These are phyloP conservation scores for Schizochytrium sp. DNA, from an alignment of 108 stramenopile species.

Conservation along the genomic window DNA sequence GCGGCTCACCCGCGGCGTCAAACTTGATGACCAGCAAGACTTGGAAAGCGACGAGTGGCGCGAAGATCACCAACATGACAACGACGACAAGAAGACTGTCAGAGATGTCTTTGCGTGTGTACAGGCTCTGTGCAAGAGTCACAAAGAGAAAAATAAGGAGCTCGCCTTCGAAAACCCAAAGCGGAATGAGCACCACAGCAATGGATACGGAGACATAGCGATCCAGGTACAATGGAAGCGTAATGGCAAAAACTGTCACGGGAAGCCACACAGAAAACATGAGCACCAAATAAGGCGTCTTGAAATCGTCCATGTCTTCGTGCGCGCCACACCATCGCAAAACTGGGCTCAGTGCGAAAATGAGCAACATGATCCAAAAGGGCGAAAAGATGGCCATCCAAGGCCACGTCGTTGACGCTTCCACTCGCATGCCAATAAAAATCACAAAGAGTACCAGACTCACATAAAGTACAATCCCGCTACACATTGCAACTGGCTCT, in stretches of 20 bases:
- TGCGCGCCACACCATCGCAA: not conserved
- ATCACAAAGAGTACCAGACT: not conserved
- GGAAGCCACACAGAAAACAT: not conserved
- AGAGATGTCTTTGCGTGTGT: not conserved
- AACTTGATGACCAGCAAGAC: conserved; percentile 5
- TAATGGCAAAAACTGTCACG: not conserved
- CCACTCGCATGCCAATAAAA: not conserved
- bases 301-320: not conserved
- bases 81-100: not conserved
- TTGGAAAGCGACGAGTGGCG: not conserved
- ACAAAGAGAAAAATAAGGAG: not conserved
- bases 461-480: not conserved
- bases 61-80: not conserved
- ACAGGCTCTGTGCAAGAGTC: not conserved
- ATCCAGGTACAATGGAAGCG: not conserved
- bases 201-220: not conserved
- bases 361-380: not conserved
- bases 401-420: not conserved
- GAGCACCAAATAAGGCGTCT: not conserved
- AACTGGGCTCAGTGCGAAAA: not conserved
- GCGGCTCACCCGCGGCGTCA: not conserved
- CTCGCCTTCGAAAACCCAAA: not conserved
- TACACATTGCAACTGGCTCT: not conserved
- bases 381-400: not conserved
- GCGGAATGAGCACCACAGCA: not conserved